These are phyloP conservation scores for Aeschynomene evenia DNA, from an alignment of 306 rosid genomes.

Conservation along the genomic window DNA sequence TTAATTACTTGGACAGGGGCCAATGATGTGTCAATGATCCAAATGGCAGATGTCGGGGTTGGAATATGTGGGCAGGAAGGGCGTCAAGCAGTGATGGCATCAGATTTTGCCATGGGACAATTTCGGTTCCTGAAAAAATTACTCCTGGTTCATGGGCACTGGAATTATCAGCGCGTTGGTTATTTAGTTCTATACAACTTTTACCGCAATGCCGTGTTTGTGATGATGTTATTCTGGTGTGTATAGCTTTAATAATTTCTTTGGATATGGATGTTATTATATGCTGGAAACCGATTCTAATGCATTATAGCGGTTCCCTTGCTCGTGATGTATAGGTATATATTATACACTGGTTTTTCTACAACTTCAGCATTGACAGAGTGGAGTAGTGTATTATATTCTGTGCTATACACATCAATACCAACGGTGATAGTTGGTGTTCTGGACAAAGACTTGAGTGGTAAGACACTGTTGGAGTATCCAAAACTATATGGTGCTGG, in stretches of 20 bases:
- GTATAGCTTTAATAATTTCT: constrained; percentile 28
- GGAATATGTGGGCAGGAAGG: constrained; percentile 95
- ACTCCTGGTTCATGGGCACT: constrained; percentile 89
- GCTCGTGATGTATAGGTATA: constrained; percentile 57
- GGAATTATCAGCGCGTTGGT: constrained; percentile 90
- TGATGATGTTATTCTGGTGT: constrained; percentile 82
- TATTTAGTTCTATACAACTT: constrained; percentile 80
- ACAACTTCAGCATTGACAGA: constrained; percentile 87
- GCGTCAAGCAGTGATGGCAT: constrained; percentile 96
- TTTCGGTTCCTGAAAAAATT: constrained; percentile 67
- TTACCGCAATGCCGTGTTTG: constrained; percentile 90
- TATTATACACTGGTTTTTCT: constrained; percentile 67
- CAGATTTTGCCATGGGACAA: constrained; percentile 94
- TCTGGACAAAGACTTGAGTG: constrained; percentile 72
- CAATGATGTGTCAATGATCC: constrained; percentile 93
- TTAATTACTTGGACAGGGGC: constrained; percentile 51
- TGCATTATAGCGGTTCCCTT: constrained; percentile 21
- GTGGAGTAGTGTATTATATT: constrained; percentile 86
- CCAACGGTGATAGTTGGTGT: constrained; percentile 80
- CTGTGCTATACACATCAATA: constrained; percentile 77
- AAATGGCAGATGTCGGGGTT: constrained; percentile 96
- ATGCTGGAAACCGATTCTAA: constrained; percentile 21
- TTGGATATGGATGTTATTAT: too few relatives aligned
- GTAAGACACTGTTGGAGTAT: constrained; percentile 53
- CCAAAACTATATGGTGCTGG: constrained; percentile 84